Percentiles rank a stretch among this genome's conserved stretches.
These are phyloP conservation scores for Lodderomyces metapsilosis DNA, from an alignment of 1,139 yeast genomes.

Conservation along the genomic window DNA sequence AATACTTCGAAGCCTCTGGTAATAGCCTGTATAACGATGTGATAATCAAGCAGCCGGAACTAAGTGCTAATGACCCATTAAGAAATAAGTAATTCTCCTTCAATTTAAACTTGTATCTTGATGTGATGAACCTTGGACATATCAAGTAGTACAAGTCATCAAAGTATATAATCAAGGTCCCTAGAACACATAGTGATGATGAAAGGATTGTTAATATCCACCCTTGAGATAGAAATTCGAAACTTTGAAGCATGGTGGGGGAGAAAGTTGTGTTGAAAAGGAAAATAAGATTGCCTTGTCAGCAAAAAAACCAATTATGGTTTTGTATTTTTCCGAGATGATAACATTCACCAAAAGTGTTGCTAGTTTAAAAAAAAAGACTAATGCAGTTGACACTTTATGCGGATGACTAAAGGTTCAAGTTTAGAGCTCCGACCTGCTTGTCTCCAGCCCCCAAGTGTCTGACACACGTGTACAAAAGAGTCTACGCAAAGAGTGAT, in stretches of 20 bases:
- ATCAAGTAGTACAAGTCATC: conserved; percentile 45
- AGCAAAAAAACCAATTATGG: background rate
- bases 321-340: conserved; percentile 1
- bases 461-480: background rate
- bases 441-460: too few relatives aligned
- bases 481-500: background rate
- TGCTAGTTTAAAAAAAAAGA: too few relatives aligned
- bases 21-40: conserved; percentile 73
- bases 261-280: background rate
- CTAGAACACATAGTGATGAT: conserved; percentile 57
- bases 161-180: conserved; percentile 54
- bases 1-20: conserved; percentile 58
- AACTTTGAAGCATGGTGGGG: background rate
- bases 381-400: too few relatives aligned
- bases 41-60: conserved; percentile 75
- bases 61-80: conserved; percentile 64
- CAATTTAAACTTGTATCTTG: conserved; percentile 50
- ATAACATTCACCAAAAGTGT: background rate
- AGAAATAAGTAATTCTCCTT: conserved; percentile 61
- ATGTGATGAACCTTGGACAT: conserved; percentile 43
- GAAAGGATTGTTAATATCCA: conserved; percentile 59
- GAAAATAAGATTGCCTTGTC: background rate
- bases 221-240: conserved; percentile 32
- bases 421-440: too few relatives aligned
- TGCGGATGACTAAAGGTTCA: too few relatives aligned